Conservation (phyloP, 305 asterid genomes). For the Fraxinus nigra region DNA sequence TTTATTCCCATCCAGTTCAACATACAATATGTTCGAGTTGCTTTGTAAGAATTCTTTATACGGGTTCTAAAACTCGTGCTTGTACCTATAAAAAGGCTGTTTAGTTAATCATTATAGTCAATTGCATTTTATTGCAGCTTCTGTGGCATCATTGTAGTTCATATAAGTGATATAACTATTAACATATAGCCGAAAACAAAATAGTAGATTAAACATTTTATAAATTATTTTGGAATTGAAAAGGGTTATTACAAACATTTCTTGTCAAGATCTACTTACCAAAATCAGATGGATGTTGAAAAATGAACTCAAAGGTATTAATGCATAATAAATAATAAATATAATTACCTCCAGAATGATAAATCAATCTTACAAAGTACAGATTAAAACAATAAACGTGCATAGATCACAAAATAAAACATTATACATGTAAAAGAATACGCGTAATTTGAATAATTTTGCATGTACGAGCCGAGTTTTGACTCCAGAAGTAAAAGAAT, state of each 20-base stretch:
- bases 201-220: neutral
- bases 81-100: neutral
- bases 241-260: neutral
- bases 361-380: neutral
- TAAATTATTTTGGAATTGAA: neutral
- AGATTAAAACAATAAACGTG: neutral
- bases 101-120: neutral
- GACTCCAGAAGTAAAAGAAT: constrained; percentile 33
- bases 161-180: neutral
- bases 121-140: neutral
- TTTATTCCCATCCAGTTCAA: neutral
- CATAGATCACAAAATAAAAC: neutral
- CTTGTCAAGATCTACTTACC: neutral
- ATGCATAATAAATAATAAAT: neutral
- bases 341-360: neutral
- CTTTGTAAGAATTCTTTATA: neutral
- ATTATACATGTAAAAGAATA: neutral
- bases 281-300: neutral
- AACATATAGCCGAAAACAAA: neutral
- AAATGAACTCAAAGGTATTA: neutral
- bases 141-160: neutral
- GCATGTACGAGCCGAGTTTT: constrained; percentile 9
- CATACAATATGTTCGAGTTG: neutral
- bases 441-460: neutral
- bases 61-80: neutral